phyloP scores from a whole-genome alignment of 2,329 filamentous ascomycete species.

The Sporothrix mexicana region DNA sequence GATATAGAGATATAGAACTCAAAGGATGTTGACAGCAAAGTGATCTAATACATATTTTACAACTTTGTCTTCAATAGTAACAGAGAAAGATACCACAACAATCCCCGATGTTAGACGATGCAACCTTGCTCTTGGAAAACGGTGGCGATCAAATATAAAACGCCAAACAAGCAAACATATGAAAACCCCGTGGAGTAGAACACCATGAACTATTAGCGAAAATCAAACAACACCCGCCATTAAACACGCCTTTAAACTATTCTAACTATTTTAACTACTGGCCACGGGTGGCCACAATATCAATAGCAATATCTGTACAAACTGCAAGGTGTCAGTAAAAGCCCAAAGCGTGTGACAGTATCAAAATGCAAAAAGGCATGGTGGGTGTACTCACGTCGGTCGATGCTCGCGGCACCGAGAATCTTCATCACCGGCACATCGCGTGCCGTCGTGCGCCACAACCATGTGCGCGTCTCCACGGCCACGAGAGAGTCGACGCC shows the following conservation, averaged over 20 bases:
- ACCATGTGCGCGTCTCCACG: slow-evolving; percentile 54
- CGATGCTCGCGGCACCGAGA: slow-evolving; percentile 44
- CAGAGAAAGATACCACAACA: no score
- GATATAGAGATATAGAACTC: no score
- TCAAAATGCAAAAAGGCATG: neutral
- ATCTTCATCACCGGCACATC: slow-evolving; percentile 57
- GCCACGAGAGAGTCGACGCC: slow-evolving; percentile 52
- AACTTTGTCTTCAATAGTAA: no score
- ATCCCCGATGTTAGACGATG: no score
- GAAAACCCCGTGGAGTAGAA: neutral
- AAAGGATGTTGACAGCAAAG: no score
- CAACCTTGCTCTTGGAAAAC: no score
- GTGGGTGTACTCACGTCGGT: slow-evolving; percentile 37
- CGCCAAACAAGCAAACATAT: neutral
- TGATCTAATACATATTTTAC: no score
- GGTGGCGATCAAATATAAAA: neutral
- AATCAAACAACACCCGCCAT: no score
- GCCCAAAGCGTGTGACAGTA: neutral
- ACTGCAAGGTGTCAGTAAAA: neutral
- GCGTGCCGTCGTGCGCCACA: slow-evolving; percentile 49
- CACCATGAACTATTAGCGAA: neutral
- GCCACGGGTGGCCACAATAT: neutral
- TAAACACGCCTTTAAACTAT: no score
- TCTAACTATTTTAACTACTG: neutral
- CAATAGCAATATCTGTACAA: slow-evolving; percentile 9